phyloP scores from a whole-genome alignment of 2,329 filamentous ascomycete species.

The Ceratocystis eucalypticola region DNA sequence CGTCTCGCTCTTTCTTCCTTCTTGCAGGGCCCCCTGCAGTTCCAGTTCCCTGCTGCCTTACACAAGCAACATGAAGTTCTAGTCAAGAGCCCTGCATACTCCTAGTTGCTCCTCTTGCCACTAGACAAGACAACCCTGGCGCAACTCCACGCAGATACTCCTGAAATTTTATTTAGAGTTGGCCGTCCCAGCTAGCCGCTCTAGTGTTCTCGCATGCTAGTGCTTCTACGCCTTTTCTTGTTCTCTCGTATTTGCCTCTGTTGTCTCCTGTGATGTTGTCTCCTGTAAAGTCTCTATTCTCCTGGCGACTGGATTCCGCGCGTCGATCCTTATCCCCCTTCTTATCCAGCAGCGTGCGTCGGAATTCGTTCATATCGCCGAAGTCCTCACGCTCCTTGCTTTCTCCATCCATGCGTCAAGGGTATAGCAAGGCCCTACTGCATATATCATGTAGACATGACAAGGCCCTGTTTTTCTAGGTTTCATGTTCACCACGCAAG shows the following conservation, averaged over 20 bases:
- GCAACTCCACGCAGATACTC: background rate
- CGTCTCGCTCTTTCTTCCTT: background rate
- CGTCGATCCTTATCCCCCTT: background rate
- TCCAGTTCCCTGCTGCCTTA: background rate
- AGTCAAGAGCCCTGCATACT: background rate
- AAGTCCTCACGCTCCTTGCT: too few species aligned
- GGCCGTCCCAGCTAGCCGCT: background rate
- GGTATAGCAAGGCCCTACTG: background rate
- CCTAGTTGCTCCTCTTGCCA: background rate
- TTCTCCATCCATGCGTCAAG: too few species aligned
- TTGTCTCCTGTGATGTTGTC: background rate
- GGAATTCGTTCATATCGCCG: background rate
- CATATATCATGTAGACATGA: background rate
- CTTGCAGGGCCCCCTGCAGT: background rate
- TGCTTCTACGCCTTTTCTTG: background rate
- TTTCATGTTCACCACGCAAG: background rate
- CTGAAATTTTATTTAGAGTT: slow-evolving; percentile 6
- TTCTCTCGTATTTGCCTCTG: background rate
- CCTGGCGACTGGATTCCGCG: background rate
- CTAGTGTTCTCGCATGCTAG: background rate
- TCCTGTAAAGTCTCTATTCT: background rate
- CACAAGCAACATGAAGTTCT: background rate
- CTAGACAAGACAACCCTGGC: background rate
- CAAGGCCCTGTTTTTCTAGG: background rate
- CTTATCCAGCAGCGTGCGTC: background rate